Conservation (phyloP, 306 rosid genomes). For the Malus sylvestris region DNA sequence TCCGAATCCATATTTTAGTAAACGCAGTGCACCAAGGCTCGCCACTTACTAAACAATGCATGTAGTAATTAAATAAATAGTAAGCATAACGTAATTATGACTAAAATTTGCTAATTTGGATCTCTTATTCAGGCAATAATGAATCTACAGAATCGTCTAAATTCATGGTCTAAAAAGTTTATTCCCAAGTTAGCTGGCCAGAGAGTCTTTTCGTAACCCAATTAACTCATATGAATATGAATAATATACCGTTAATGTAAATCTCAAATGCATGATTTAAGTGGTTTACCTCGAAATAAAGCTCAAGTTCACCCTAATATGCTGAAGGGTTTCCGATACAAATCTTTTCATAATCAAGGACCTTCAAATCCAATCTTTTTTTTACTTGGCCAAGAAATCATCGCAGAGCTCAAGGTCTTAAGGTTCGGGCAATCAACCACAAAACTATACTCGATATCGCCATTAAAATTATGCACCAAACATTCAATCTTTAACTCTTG, state of each 20-base stretch:
- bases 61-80: too few species aligned
- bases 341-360: background rate
- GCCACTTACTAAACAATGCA: too few species aligned
- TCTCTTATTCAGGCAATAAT: background rate
- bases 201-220: too few species aligned
- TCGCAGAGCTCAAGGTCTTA: background rate
- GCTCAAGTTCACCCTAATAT: background rate
- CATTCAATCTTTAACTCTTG: background rate
- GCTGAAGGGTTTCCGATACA: background rate
- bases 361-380: background rate
- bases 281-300: background rate
- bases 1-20: too few species aligned
- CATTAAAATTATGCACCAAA: background rate
- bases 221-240: background rate
- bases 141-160: too few species aligned
- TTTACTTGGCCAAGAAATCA: conserved; percentile 10
- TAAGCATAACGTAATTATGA: too few species aligned
- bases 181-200: too few species aligned
- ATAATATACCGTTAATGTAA: background rate
- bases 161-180: too few species aligned
- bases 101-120: background rate
- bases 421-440: conserved; percentile 7
- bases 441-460: background rate
- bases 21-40: too few species aligned
- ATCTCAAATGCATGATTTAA: background rate